Base-by-base conservation (phyloP, 2,329 filamentous ascomycete genomes). In the Tolypocladium sp. region DNA sequence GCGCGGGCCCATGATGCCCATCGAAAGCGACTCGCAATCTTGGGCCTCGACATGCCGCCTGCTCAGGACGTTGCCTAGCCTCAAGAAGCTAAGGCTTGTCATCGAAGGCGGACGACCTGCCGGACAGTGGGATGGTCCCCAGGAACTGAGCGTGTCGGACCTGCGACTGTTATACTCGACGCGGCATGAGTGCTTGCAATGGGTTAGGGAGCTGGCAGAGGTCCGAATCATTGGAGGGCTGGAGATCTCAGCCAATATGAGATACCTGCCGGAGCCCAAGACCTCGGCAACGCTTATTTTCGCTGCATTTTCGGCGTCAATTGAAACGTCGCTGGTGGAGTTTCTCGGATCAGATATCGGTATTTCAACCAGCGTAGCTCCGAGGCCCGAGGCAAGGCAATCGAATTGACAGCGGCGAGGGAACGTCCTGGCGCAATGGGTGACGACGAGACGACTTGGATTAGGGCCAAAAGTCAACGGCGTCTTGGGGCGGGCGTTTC, bases 301-400 rank as follows among this genome's bases (percentile, higher is more conserved):
- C 67, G 79, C 84, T 2, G 79, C 82, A 30, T 83, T 87, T 63
- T 86, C 83, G 37, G 78, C 77, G 40, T 86, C 83, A 58, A 79
- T 87, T 22, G 80, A 85, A 62, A 77, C 70, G 8, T 79, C 79
- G 3, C 79, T 87, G 68, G 73, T 75, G 44, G 79, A 82, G 60
- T 86, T 79, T 68, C 67, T 86, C 61, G 64, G 66, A 42, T 61
- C 65, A 35, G 69, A 72, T 57, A 55, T 69, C 17, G 65, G 64
- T 8, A 65, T 69, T 59, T 66, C 67, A 20, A 64, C 66, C 5
- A 59, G 60, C 12, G 62, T 22, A 38, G 55, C 22, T 20, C 25
- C 55, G 44, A n/a, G 42, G 6, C 27, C 22, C 7, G 9, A 27
- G 35, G 5, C 20, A 63, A 20, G 61, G 59, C n/a, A 66, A 13